phyloP scores from a whole-genome alignment of 2,329 filamentous ascomycete species.

The Penicillium glabrum region DNA sequence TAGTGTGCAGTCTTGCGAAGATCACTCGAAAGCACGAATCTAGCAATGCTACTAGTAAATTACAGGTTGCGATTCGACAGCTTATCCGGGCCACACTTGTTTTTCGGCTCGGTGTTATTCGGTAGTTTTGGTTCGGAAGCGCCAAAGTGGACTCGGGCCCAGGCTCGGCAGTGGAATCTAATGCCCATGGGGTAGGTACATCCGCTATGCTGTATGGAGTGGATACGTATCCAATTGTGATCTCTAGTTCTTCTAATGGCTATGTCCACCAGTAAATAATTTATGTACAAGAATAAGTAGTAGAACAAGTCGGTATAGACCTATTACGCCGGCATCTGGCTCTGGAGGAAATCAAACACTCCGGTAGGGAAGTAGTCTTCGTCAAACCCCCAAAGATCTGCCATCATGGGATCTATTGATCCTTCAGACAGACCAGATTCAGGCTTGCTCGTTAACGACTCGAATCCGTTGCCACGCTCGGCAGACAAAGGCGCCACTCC shows the following conservation, averaged over 20 bases:
- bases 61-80: background rate
- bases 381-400: slow-evolving; percentile 42
- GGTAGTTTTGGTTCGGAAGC: slow-evolving; percentile 6
- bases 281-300: slow-evolving; percentile 14
- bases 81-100: background rate
- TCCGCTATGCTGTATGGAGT: background rate
- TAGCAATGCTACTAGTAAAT: background rate
- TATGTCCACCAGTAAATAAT: background rate
- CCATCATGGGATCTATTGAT: slow-evolving; percentile 42
- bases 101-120: slow-evolving; percentile 19
- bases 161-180: background rate
- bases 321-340: slow-evolving; percentile 41
- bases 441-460: slow-evolving; percentile 20
- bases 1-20: background rate
- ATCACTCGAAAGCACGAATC: background rate
- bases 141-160: background rate
- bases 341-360: slow-evolving; percentile 43
- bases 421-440: slow-evolving; percentile 37
- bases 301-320: background rate
- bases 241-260: background rate
- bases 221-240: background rate
- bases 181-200: background rate
- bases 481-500: slow-evolving; percentile 41
- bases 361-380: slow-evolving; percentile 45
- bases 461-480: slow-evolving; percentile 35